Evolutionary conservation across 148 eudicot species (phyloP), one percentile per base, ranked within the genome.

Genomic region (Cornus florida): DNA sequence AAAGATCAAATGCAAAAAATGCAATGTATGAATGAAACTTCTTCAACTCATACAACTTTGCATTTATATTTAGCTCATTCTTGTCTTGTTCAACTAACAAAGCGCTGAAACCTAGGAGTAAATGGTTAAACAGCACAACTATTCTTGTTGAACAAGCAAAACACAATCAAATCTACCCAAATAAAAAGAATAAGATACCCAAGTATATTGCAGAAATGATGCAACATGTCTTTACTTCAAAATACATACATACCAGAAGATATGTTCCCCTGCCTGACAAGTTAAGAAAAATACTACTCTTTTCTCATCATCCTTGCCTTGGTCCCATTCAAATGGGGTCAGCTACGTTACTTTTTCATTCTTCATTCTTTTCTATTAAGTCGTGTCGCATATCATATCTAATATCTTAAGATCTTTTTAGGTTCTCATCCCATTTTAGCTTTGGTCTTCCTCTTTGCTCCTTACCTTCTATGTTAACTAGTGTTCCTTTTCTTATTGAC

Each of bases 201-300:
- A 69, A 35, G 22, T n/a, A 57, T 14, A 48, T 46, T 72, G 28
- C 46, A 38, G 62, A 10, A 76, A 17, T 46, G 23, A 46, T 17
- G 28, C 16, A 76, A 16, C 53, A 48, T 7, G 24, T 71, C 41
- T 67, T 60, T n/a, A 22, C 35, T 53, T 64, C 70, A 64, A n/a
- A 23, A 41, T 46, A 76, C 46, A 46, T 22, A 66, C 62, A 76
- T 17, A 76, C 17, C 62, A n/a, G 67, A 38, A 71, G 62, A 76
- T 24, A 23, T 66, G 38, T 39, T 43, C 78, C 19, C 14, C 70
- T 22, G 14, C 23, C n/a, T 38, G 78, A 70, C 60, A n/a, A 31
- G 19, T 20, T 8, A 48, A 48, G 53, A 48, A 48, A 48, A 35
- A 35, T 35, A 35, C 38, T 35, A 35, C 38, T 35, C 38, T 35